phyloP scores from a whole-genome alignment of 2,329 filamentous ascomycete species.

The Beauveria varroae region DNA sequence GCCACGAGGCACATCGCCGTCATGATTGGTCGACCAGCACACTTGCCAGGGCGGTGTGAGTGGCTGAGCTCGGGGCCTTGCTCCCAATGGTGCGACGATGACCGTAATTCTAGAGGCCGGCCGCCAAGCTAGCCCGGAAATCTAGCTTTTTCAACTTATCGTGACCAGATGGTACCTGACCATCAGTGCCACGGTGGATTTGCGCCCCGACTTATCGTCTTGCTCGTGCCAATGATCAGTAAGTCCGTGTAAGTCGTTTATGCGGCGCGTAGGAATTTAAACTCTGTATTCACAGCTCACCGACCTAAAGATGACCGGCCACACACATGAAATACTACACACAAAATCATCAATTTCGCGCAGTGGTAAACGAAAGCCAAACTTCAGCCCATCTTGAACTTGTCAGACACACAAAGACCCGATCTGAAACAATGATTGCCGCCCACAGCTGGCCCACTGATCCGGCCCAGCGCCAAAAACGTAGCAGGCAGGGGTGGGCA shows the following conservation, averaged over 20 bases:
- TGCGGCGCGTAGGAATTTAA: not conserved
- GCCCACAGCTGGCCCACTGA: slow-evolving; percentile 4
- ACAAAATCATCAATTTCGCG: not conserved
- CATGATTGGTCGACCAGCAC: slow-evolving; percentile 2
- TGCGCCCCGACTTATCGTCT: too few species aligned
- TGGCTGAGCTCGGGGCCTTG: not conserved
- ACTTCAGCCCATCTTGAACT: not conserved
- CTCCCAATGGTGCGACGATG: not conserved
- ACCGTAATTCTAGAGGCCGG: not conserved
- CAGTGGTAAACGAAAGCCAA: too few species aligned
- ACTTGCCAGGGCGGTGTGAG: not conserved
- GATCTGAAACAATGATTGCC: slow-evolving; percentile 9
- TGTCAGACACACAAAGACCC: slow-evolving; percentile 1
- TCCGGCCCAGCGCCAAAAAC: not conserved
- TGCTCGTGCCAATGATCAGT: too few species aligned
- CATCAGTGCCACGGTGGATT: not conserved
- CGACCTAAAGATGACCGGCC: too few species aligned
- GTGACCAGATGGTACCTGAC: not conserved
- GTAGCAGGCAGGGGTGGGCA: not conserved
- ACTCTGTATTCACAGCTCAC: not conserved
- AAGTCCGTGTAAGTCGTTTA: not conserved
- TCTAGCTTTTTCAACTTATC: not conserved
- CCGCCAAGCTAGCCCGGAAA: not conserved
- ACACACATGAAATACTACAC: too few species aligned
- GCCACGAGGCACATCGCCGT: not conserved